Base-by-base conservation (phyloP, 306 rosid genomes). In the Sechiopsis laciniata region DNA sequence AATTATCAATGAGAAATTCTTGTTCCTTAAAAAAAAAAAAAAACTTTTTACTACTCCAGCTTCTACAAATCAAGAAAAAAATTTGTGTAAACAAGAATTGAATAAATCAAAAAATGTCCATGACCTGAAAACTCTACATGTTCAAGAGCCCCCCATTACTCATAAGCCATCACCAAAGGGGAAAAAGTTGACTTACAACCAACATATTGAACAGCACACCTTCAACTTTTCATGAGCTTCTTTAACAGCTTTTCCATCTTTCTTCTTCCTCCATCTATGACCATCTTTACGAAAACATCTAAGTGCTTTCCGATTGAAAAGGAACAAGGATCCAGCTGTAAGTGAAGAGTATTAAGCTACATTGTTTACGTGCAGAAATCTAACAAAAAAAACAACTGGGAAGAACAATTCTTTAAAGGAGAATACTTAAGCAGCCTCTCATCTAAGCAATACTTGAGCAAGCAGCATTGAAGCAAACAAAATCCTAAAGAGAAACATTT, bases 151-250 rank as follows among this genome's bases (percentile, higher is more conserved):
- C 72, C 54, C 72, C 50, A 45, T 42, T 53, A 71, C 45, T 37
- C 45, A 37, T 37, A 37, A 37, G 45, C 24, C 60, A 73, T 67
- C 42, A 72, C 76, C 69, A 79, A 62, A 73, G 71, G 75, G 45
- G 57, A 73, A 82, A 80, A 77, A 48, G 79, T 76, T 78, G 82
- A 87, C 87, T 83, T 84, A 87, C 88, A 80, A 86, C 83, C 84
- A 66, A 42, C 55, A 66, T n/a, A 66, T 66, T 66, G 72, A 66
- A 66, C 89, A 81, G 90, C 92, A 87, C 90, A 87, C 96, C 93
- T 90, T 90, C 88, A 90, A 83, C 89, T 88, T 87, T 84, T 90
- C 96, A 80, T 87, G 93, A 37, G 93, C 90, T 86, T 90, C 96
- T 86, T 81, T 88, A 55, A 90, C 84, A 55, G 96, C 83, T 75